These are phyloP conservation scores for Arthrobotrys megalospora DNA, from an alignment of 2,329 filamentous ascomycete species.

Conservation along the genomic window DNA sequence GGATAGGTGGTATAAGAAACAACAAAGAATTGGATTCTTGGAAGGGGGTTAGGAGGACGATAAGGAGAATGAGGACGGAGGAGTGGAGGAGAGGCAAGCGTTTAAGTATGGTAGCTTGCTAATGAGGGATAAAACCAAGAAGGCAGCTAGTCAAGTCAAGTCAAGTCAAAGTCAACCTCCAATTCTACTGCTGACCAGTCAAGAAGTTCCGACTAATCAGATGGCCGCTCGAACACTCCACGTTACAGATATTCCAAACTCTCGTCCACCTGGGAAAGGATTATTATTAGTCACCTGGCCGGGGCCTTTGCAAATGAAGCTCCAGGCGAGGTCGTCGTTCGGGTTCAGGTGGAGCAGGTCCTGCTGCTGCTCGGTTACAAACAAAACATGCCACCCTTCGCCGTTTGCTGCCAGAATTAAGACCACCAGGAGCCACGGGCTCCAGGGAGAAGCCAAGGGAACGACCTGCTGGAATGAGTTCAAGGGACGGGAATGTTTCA, in stretches of 20 bases:
- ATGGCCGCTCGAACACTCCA: slow-evolving; percentile 40
- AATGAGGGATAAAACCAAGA: slow-evolving; percentile 44
- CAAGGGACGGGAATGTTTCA: slow-evolving; percentile 50
- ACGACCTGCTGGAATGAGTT: slow-evolving; percentile 48
- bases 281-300: slow-evolving; percentile 8
- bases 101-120: not conserved
- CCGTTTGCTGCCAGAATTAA: not conserved
- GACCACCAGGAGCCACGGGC: not conserved
- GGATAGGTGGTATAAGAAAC: not conserved
- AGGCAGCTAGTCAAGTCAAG: slow-evolving; percentile 24
- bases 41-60: slow-evolving; percentile 38
- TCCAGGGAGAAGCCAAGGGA: slow-evolving; percentile 1
- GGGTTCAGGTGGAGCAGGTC: not conserved
- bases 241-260: slow-evolving; percentile 45
- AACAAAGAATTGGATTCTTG: slow-evolving; percentile 22
- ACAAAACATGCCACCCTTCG: slow-evolving; percentile 19
- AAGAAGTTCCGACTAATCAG: slow-evolving; percentile 47
- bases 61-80: slow-evolving; percentile 35
- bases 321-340: slow-evolving; percentile 3
- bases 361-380: slow-evolving; percentile 13
- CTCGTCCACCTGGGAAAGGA: slow-evolving; percentile 10
- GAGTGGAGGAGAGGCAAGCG: slow-evolving; percentile 13
- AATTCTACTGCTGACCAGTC: slow-evolving; percentile 1
- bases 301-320: not conserved
- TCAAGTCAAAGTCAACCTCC: not conserved